Base-by-base conservation (phyloP, 2,329 filamentous ascomycete species). In the Nigrograna mackinnonii region DNA sequence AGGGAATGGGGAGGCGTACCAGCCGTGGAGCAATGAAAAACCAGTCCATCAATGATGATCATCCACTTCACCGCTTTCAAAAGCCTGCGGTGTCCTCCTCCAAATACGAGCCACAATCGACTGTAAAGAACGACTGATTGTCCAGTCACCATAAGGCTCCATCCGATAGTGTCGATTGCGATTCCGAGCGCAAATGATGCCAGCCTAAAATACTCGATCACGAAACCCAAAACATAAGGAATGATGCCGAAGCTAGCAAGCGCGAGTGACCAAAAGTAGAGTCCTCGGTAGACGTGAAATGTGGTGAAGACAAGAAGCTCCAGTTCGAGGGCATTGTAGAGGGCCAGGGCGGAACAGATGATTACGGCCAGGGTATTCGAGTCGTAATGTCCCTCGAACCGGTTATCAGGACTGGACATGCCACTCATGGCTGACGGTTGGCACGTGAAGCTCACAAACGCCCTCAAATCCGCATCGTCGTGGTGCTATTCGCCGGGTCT, bases 71-170 rank as follows among this genome's bases (percentile, higher is more conserved):
- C 72, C 2, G 67, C 58, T 4, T 65, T 69, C 1, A 84, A 66
- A 2, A 75, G 75, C 58, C 34, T 37, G 18, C 41, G 62, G 3
- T 61, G 56, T 9, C 70, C 64, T 31, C 79, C 73, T 4, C 72
- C 71, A n/a, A 82, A 62, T 4, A 85, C 71, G 1, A 85, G 67
- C 54, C 83, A 79, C 0, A 85, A 68, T 4, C 82, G 72, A 2
- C 79, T 82, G 63, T 80, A 85, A 1, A 85, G 66, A 1, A 85
- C 81, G n/a, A 83, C 48, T 0, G 75, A 74, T 55, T 83, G 79
- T 1, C 80, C 82, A 0, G 80, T 82, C 0, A 84, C 78, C 78
- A 84, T 82, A 2, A 67, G 54, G 55, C 74, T 75, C 76, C 81
- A 78, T 7, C 78, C 80, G 43, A 81, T 44, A 39, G 67, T 70